Conservation (phyloP, 352 stramenopile genomes). For the Globisporangium spiculum region DNA sequence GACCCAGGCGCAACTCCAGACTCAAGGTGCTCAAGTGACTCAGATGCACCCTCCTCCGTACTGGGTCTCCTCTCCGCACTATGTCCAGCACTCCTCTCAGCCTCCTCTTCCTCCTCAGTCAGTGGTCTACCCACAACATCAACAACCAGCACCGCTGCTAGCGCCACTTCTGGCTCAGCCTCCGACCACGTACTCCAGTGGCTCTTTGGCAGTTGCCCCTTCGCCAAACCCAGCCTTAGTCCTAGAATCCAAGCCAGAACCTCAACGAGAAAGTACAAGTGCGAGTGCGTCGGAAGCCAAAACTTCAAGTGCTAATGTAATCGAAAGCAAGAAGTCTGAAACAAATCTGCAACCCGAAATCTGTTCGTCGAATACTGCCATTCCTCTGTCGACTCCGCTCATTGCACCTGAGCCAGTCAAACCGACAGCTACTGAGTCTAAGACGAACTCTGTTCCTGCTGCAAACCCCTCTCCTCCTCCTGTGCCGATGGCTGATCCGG, state of each 20-base stretch:
- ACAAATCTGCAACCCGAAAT: not conserved
- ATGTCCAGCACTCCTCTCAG: not conserved
- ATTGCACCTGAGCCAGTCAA: not conserved
- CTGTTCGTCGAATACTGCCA: not conserved
- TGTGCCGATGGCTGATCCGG: not conserved
- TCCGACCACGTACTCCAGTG: not conserved
- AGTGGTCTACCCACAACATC: not conserved
- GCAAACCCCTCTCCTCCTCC: not conserved
- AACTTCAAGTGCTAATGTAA: not conserved
- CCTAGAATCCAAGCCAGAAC: not conserved
- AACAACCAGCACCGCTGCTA: not conserved
- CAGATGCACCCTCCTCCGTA: conserved; percentile 7
- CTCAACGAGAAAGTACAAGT: not conserved
- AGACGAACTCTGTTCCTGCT: not conserved
- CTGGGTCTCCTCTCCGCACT: conserved; percentile 13
- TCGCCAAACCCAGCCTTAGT: not conserved
- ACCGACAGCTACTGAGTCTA: not conserved
- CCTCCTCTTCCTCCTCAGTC: not conserved
- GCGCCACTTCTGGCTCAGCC: not conserved
- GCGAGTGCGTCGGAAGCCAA: not conserved
- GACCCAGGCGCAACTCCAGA: conserved; percentile 19
- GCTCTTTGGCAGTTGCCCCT: not conserved
- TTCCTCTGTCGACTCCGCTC: too few species aligned
- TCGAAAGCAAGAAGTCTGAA: not conserved
- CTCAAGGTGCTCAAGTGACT: conserved; percentile 17